These are phyloP conservation scores for Apiospora sp. DNA, from an alignment of 2,329 filamentous ascomycete species.

Conservation along the genomic window DNA sequence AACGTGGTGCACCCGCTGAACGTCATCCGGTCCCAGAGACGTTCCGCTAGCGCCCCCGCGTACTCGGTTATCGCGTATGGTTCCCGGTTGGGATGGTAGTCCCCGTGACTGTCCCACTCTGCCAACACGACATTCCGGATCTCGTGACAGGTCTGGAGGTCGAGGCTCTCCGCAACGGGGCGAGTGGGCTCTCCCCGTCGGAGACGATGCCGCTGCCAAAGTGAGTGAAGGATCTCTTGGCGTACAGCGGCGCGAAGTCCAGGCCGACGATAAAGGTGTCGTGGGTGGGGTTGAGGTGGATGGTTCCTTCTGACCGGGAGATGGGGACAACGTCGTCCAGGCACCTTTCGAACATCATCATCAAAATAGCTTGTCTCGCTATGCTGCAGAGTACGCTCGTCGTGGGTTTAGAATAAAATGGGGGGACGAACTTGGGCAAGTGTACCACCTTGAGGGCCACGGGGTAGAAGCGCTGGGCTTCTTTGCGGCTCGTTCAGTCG, in stretches of 20 bases:
- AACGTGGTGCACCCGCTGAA: not conserved
- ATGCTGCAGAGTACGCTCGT: not conserved
- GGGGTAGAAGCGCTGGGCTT: not conserved
- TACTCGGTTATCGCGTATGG: not conserved
- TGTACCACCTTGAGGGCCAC: not conserved
- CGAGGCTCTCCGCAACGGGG: not conserved
- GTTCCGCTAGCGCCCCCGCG: not conserved
- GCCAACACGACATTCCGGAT: not conserved
- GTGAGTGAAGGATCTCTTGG: not conserved
- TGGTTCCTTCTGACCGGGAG: not conserved
- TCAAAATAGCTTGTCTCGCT: fast-evolving
- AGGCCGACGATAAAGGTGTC: not conserved
- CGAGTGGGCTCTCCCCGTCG: too few relatives aligned
- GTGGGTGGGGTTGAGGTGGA: not conserved
- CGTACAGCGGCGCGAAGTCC: not conserved
- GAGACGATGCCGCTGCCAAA: not conserved
- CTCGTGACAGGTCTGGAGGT: not conserved
- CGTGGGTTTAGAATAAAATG: too few relatives aligned
- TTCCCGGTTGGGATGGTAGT: not conserved
- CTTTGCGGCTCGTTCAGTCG: not conserved
- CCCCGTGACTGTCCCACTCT: not conserved
- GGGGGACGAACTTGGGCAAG: not conserved
- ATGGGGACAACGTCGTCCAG: not conserved
- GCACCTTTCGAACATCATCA: not conserved
- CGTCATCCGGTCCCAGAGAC: not conserved